Conservation (phyloP, 2,329 filamentous ascomycete species). For the Apiospora pterosperma region DNA sequence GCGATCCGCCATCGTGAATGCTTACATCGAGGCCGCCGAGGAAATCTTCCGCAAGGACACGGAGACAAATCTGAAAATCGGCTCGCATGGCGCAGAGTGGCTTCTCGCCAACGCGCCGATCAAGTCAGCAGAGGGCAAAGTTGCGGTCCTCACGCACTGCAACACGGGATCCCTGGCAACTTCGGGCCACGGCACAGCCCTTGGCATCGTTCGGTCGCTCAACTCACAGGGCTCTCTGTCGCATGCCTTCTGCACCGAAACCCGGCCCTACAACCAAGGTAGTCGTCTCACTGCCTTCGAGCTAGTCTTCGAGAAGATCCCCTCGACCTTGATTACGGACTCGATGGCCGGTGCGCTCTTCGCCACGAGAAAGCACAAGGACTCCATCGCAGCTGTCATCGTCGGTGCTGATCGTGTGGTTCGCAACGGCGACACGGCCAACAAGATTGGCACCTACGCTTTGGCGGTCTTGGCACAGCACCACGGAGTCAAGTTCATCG, state of each 20-base stretch:
- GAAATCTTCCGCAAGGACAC: constrained; percentile 85
- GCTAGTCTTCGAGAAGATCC: constrained; percentile 89
- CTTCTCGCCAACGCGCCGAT: constrained; percentile 57
- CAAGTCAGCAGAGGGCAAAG: constrained; percentile 42
- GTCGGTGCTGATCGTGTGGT: constrained; percentile 95
- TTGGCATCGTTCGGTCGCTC: constrained; percentile 88
- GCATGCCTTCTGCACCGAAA: constrained; percentile 95
- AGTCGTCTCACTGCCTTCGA: constrained; percentile 94
- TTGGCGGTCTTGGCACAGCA: constrained; percentile 85
- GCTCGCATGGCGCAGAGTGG: constrained; percentile 79
- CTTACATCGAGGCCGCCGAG: constrained; percentile 79
- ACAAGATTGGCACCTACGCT: constrained; percentile 96
- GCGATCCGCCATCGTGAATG: constrained; percentile 55
- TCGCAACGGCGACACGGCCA: constrained; percentile 94
- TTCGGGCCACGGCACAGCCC: constrained; percentile 93
- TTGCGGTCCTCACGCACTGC: constrained; percentile 94
- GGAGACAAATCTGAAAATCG: constrained; percentile 82
- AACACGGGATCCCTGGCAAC: constrained; percentile 97
- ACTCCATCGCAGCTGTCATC: constrained; percentile 79
- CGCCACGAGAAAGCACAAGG: constrained; percentile 53
- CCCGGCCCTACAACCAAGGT: constrained; percentile 95
- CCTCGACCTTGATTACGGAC: constrained; percentile 88
- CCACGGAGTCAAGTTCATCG: constrained; percentile 90
- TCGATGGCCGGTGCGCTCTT: constrained; percentile 94
- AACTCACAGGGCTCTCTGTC: constrained; percentile 62